Conservation (phyloP, 108 stramenopile species). For the Mayamaea pseudoterrestris region DNA sequence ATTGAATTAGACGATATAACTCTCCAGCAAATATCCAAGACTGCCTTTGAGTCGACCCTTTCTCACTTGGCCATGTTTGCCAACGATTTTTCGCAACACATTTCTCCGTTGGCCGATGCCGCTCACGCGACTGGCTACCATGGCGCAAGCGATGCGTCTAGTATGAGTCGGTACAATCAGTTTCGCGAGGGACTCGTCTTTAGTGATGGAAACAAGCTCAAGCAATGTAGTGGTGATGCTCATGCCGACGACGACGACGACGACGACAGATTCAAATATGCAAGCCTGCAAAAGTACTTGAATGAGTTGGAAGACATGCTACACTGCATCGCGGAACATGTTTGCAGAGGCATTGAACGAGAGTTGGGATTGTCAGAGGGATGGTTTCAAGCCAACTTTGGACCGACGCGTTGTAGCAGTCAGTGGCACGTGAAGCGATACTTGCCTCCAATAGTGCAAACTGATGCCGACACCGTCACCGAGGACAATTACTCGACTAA, state of each 20-base stretch:
- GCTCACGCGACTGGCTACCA: constrained; percentile 68
- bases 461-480: constrained; percentile 6
- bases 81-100: constrained; percentile 4
- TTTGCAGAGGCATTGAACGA: constrained; percentile 41
- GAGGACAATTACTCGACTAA: constrained; percentile 1
- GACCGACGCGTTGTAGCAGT: constrained; percentile 41
- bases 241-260: constrained; percentile 6
- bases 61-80: too few species aligned
- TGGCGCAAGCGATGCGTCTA: constrained; percentile 20
- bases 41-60: too few species aligned
- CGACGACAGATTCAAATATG: too few species aligned
- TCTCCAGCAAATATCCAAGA: too few species aligned
- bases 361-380: constrained; percentile 20
- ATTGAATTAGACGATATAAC: too few species aligned
- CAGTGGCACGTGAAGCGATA: constrained; percentile 83
- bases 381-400: constrained; percentile 49
- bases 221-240: background rate
- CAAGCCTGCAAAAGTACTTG: too few species aligned
- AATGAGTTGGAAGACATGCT: constrained; percentile 22
- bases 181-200: constrained; percentile 72
- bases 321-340: constrained; percentile 38
- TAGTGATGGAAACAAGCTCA: constrained; percentile 36
- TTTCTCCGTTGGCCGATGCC: constrained; percentile 42
- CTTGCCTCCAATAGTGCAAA: too few species aligned
- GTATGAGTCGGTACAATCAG: constrained; percentile 49